Base-by-base conservation (phyloP, 2,329 filamentous ascomycete genomes). In the Pyrenophora tritici-repentis region DNA sequence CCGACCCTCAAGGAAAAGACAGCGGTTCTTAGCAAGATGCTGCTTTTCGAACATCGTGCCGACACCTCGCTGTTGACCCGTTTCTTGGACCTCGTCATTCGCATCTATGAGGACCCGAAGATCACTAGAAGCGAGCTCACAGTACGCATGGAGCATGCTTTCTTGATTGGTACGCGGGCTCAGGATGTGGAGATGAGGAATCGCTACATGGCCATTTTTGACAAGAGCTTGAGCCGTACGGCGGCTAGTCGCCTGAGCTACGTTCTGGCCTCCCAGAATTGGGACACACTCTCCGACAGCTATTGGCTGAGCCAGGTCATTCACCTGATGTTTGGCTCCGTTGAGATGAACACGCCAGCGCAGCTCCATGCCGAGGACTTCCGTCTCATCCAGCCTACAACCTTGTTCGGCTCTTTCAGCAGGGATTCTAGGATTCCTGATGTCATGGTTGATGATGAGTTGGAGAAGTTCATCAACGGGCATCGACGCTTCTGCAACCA, bases 1-100 rank as follows among this genome's bases (percentile, higher is more conserved):
- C 94, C 94, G 0, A 99, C 94, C 0, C 81, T 99, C 1, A 99
- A 99, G 73, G 95, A 99, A 75, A 99, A 99, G 79, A 97, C 93
- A 0, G 95, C 95, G 1, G 94, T 99, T 1, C 78, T 99, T n/a
- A 92, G 96, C 66, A 99, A 99, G 77, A 99, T 99, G 94, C 79
- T 97, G 13, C 87, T 92, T 0, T 99, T 99, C 62, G 94, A 99
- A 74, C 86, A 90, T 50, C 84, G 94, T 33, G 77, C 83, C 22
- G 93, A 97, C 68, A 84, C 87, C 26, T 91, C 88, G 0, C 87
- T 99, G 77, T 81, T 99, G 50, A 91, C 88, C 61, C 93, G 93
- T 69, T 99, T 97, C 77, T 80, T 99, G 51, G 90, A 97, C 59
- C 84, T 99, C 20, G 94, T 99, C 20, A 96, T 99, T 62, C 87